Percentiles rank a stretch among this genome's conserved stretches.
These are phyloP conservation scores for Cenchrus purpureus DNA, from an alignment of 176 grass and related monocot genomes.

Conservation along the genomic window DNA sequence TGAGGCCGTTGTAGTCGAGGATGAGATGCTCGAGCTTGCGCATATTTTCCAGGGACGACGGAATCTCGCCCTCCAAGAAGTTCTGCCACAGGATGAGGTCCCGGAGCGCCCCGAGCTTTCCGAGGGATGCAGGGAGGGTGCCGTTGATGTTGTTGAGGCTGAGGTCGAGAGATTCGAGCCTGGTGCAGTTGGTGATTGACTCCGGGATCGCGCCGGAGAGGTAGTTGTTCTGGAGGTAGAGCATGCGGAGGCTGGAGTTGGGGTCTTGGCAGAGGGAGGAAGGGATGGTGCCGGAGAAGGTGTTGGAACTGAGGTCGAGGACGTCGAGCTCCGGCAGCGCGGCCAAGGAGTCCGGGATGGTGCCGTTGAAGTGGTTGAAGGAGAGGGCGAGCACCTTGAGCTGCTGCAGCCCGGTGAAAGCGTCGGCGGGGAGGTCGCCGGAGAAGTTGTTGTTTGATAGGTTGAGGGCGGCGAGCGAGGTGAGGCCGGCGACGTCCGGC, in stretches of 20 bases:
- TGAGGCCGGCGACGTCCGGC: constrained; percentile 57
- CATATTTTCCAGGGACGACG: constrained; percentile 62
- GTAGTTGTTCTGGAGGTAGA: constrained; percentile 98
- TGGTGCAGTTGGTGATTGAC: constrained; percentile 73
- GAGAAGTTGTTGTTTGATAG: constrained; percentile 95
- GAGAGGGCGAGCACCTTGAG: constrained; percentile 66
- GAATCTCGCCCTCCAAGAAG: constrained; percentile 77
- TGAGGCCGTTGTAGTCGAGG: constrained; percentile 89
- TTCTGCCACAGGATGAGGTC: constrained; percentile 99
- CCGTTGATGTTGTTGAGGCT: constrained; percentile 85
- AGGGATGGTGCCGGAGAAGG: constrained; percentile 74
- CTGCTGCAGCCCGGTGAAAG: constrained; percentile 55
- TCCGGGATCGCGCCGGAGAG: constrained; percentile 71
- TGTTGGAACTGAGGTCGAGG: constrained; percentile 95
- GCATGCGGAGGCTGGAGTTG: constrained; percentile 53
- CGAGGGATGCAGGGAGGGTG: constrained; percentile 66
- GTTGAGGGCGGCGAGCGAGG: constrained; percentile 61
- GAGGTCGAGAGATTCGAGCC: constrained; percentile 89
- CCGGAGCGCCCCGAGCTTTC: constrained; percentile 56
- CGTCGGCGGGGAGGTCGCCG: constrained; percentile 54
- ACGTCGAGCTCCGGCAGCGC: constrained; percentile 65
- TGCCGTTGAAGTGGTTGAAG: constrained; percentile 82
- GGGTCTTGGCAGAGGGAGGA: constrained; percentile 54
- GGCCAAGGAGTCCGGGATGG: constrained; percentile 56
- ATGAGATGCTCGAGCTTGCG: constrained; percentile 80